Evolutionary conservation across 2,329 filamentous ascomycete species (phyloP).

Genomic region (Sporothrix dimorphospora): DNA sequence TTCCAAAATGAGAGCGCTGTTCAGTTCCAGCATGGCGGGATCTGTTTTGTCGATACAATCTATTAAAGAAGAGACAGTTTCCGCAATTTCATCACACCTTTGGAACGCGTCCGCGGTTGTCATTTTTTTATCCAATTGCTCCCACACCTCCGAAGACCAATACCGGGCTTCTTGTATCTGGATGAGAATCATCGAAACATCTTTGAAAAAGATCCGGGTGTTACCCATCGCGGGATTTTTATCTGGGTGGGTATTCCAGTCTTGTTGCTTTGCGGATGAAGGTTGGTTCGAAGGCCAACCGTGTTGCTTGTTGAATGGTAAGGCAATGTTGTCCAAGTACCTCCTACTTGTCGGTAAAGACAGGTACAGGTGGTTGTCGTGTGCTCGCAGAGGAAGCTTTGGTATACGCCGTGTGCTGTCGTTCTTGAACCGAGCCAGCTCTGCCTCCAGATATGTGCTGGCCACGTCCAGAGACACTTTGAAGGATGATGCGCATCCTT

Average conservation of each 20-base stretch:
- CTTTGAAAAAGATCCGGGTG: neutral
- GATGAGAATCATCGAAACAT: neutral
- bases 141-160: neutral
- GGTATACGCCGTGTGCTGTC: conserved; percentile 46
- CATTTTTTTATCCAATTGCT: neutral
- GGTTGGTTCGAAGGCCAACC: neutral
- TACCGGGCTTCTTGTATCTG: neutral
- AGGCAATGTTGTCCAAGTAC: conserved; percentile 39
- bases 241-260: neutral
- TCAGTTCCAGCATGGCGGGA: conserved; percentile 45
- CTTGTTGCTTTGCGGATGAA: neutral
- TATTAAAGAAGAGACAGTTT: neutral
- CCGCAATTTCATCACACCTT: neutral
- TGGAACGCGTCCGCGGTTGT: neutral
- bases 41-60: conserved; percentile 46
- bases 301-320: neutral
- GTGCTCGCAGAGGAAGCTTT: conserved; percentile 45
- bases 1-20: conserved; percentile 56
- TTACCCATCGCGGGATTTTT: neutral
- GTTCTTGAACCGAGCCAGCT: conserved; percentile 49
- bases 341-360: conserved; percentile 47
- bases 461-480: conserved; percentile 32
- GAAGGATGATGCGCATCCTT: neutral
- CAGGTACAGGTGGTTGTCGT: conserved; percentile 41
- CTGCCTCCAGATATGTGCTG: conserved; percentile 39